Evolutionary conservation across 2,329 filamentous ascomycete species (phyloP).

Genomic region (Falciphora oryzae): DNA sequence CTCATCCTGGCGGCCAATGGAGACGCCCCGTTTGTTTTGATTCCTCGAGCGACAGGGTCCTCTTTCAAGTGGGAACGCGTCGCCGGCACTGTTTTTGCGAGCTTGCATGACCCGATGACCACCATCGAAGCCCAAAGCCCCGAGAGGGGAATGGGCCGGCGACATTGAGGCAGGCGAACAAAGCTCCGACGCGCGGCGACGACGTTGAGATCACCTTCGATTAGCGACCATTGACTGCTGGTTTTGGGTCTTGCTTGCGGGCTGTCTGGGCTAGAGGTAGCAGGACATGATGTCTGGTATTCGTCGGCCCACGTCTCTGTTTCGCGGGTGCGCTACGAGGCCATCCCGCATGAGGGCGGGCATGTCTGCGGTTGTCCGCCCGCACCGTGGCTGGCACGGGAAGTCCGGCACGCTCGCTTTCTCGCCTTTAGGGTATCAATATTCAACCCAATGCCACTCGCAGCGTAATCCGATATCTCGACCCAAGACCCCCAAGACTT

Average conservation of each 20-base stretch:
- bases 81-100: neutral
- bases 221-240: neutral
- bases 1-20: neutral
- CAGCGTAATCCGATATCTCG: neutral
- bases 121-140: too few relatives aligned
- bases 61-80: neutral
- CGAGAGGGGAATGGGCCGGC: neutral
- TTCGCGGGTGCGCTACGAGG: too few relatives aligned
- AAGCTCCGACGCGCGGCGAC: neutral
- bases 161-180: too few relatives aligned
- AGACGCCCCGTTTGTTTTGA: neutral
- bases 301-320: too few relatives aligned
- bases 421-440: neutral
- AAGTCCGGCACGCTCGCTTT: neutral
- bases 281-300: too few relatives aligned
- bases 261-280: neutral
- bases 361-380: neutral
- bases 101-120: neutral
- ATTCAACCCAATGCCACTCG: neutral
- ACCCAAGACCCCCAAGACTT: neutral
- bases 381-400: neutral
- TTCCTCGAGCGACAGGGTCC: neutral
- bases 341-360: too few relatives aligned
- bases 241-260: neutral
- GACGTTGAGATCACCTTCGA: neutral